phyloP scores from a whole-genome alignment of 2,329 filamentous ascomycete genomes.

The Cordyceps farinosa region DNA sequence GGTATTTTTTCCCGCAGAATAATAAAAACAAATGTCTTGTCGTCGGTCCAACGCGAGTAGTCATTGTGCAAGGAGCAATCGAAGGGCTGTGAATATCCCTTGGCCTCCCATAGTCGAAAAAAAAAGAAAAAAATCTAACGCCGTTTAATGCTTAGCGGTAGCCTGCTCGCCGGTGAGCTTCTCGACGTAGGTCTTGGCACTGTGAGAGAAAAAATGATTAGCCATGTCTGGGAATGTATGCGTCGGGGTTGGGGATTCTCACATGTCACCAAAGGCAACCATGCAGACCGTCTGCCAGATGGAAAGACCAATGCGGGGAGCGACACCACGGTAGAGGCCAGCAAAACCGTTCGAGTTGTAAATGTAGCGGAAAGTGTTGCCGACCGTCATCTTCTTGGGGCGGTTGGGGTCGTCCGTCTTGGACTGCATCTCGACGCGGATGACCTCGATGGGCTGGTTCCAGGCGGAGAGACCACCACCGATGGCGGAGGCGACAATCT shows the following conservation, averaged over 20 bases:
- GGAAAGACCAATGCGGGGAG: conserved; percentile 88
- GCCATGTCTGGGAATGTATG: not conserved
- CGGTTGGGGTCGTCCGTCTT: conserved; percentile 97
- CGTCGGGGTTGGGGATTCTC: conserved; percentile 40
- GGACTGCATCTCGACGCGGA: conserved; percentile 99
- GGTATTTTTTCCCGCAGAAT: not conserved
- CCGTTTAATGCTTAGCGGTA: conserved; percentile 63
- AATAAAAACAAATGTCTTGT: not conserved
- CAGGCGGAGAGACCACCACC: conserved; percentile 95
- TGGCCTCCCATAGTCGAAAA: not conserved
- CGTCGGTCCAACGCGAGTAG: not conserved
- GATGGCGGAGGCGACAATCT: conserved; percentile 79
- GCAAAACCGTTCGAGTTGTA: conserved; percentile 83
- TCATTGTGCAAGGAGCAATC: not conserved
- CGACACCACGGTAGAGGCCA: conserved; percentile 93
- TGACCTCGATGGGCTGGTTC: conserved; percentile 99
- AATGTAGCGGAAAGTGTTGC: conserved; percentile 81
- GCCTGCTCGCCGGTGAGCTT: conserved; percentile 61
- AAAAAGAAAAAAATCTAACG: conserved; percentile 17
- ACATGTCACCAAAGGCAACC: conserved; percentile 98
- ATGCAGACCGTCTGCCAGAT: conserved; percentile 99
- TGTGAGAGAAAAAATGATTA: conserved; percentile 29
- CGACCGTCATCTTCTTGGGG: conserved; percentile 98
- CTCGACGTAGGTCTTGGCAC: conserved; percentile 65
- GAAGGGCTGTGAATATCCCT: not conserved